Conservation (phyloP, 108 stramenopile genomes). For the Stephanodiscus triporus region DNA sequence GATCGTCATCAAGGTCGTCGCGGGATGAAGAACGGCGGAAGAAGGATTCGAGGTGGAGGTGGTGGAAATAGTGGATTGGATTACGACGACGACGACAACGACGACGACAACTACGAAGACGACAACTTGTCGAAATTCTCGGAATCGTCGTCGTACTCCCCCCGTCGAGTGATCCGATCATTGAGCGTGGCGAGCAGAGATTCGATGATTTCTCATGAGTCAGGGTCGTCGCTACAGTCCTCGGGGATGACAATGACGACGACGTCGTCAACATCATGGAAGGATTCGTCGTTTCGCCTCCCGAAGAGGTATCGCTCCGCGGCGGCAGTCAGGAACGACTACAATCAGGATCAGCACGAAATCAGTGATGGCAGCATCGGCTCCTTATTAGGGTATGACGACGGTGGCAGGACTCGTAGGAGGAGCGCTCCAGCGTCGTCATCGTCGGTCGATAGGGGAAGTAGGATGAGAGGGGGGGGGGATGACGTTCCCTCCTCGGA, state of each 20-base stretch:
- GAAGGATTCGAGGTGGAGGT: constrained; percentile 3
- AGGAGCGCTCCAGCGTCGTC: not conserved
- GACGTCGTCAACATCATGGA: not conserved
- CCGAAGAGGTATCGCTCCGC: not conserved
- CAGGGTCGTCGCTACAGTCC: not conserved
- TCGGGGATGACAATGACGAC: not conserved
- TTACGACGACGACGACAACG: constrained; percentile 14
- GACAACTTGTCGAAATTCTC: constrained; percentile 9
- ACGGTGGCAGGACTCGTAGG: constrained; percentile 5
- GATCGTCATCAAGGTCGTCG: not conserved
- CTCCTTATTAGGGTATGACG: constrained; percentile 20
- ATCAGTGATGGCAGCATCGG: constrained; percentile 27
- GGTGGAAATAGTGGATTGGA: not conserved
- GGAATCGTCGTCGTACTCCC: constrained; percentile 21
- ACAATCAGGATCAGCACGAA: constrained; percentile 4
- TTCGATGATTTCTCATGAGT: not conserved
- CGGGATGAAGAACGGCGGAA: not conserved
- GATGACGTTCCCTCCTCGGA: not conserved
- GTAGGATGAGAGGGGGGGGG: not conserved
- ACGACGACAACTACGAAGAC: constrained; percentile 3
- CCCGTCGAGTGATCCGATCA: not conserved
- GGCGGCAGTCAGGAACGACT: not conserved
- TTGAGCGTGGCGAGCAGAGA: constrained; percentile 6
- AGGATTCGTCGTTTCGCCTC: not conserved
- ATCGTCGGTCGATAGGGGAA: not conserved